These are phyloP conservation scores for Russula vinacea DNA, from an alignment of 768 basidiomycete species.

Conservation along the genomic window DNA sequence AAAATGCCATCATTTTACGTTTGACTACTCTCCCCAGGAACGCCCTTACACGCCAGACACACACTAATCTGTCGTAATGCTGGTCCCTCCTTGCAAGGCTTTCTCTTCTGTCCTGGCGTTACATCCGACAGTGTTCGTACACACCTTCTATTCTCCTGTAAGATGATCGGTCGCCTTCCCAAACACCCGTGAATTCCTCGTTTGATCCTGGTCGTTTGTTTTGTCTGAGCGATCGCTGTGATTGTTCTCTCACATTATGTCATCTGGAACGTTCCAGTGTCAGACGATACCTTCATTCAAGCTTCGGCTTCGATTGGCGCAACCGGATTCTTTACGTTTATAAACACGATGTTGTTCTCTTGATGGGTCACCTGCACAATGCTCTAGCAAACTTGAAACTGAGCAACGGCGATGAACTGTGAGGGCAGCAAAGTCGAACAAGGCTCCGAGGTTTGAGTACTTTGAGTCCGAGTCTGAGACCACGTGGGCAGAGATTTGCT, in stretches of 20 bases:
- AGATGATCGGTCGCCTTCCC: neutral
- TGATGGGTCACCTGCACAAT: neutral
- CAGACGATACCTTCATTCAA: neutral
- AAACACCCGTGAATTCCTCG: neutral
- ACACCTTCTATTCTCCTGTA: neutral
- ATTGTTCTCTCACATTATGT: neutral
- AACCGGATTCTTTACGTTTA: slow-evolving; percentile 13
- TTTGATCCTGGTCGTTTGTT: neutral
- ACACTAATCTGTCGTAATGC: neutral
- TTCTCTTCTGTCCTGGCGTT: neutral
- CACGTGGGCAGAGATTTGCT: too few species aligned
- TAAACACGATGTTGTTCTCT: slow-evolving; percentile 19
- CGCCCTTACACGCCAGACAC: neutral
- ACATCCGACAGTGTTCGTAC: neutral
- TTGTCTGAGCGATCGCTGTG: neutral
- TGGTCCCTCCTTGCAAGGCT: neutral
- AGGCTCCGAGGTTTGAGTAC: too few species aligned
- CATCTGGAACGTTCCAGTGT: neutral
- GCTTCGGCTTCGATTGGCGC: neutral
- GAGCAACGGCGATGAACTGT: neutral
- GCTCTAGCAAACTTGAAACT: neutral
- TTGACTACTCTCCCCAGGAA: slow-evolving; percentile 16
- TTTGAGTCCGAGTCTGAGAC: too few species aligned
- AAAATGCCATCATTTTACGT: neutral
- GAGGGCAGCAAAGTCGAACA: too few species aligned